A percentile compares a stretch with the other conserved stretches of the same genome.
These are phyloP conservation scores for Candida sp. DNA, from an alignment of 1,139 yeast genomes.

Conservation along the genomic window DNA sequence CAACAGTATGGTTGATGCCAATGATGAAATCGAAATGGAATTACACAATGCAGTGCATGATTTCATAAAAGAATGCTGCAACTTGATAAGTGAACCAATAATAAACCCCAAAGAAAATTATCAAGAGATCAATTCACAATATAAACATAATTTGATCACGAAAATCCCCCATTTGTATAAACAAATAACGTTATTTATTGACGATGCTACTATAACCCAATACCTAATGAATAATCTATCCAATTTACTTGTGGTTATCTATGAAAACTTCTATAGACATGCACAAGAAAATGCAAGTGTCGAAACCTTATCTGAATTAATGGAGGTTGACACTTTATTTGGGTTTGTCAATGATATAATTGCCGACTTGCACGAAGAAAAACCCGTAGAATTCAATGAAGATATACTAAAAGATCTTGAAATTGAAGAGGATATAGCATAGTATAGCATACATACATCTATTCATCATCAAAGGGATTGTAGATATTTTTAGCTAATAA, in stretches of 20 bases:
- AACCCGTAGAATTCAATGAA: slow-evolving; percentile 14
- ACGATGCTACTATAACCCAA: slow-evolving; percentile 27
- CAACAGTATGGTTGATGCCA: slow-evolving; percentile 82
- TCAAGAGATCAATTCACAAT: slow-evolving; percentile 22
- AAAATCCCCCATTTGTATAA: slow-evolving; percentile 55
- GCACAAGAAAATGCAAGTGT: slow-evolving; percentile 15
- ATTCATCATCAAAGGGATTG: slow-evolving; percentile 78
- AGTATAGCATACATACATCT: slow-evolving; percentile 8
- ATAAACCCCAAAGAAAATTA: slow-evolving; percentile 20
- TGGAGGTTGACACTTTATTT: slow-evolving; percentile 57
- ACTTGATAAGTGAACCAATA: slow-evolving; percentile 31
- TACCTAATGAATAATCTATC: slow-evolving; percentile 32
- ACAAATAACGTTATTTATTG: slow-evolving; percentile 48
- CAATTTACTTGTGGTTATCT: slow-evolving; percentile 25
- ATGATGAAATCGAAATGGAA: slow-evolving; percentile 70
- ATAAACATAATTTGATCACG: slow-evolving; percentile 47
- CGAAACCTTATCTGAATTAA: slow-evolving; percentile 28
- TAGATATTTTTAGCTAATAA: slow-evolving; percentile 79
- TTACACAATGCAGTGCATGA: slow-evolving; percentile 68
- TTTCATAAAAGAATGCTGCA: slow-evolving; percentile 44
- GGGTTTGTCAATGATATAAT: slow-evolving; percentile 33
- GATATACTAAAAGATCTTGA: slow-evolving; percentile 18
- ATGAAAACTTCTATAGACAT: slow-evolving; percentile 26
- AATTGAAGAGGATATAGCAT: not conserved
- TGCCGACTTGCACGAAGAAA: slow-evolving; percentile 15